Evolutionary conservation across 164 flowering plant genomes (phyloP), one percentile per base, ranked within the genome.

Genomic region (Euptelea pleiosperma): DNA sequence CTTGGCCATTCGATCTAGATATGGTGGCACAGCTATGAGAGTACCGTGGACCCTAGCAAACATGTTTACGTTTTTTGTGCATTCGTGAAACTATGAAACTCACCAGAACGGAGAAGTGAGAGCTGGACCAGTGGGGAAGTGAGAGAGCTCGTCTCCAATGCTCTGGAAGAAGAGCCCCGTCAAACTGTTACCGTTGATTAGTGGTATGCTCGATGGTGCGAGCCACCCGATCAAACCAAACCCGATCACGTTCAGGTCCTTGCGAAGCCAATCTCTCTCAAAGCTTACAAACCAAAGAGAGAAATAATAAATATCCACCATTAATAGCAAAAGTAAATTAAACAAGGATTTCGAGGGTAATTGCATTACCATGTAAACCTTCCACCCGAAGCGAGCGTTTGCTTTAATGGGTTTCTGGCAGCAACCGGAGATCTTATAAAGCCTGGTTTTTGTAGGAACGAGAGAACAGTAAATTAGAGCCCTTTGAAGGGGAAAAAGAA

Each of bases 211-310:
- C 0, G 96, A 92, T 2, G 96, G 96, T 6, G 90, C 96, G 2
- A 89, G 0, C 98, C 98, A 89, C n/a, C 96, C 98, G 49, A 89
- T 86, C 77, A 92, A 55, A 40, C 98, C 97, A 40, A 89, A 92
- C 21, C 98, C 98, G 10, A 92, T 86, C 70, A 87, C 98, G 30
- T 76, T 89, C 55, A 86, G 62, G 64, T 89, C 97, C 48, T 14
- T 83, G 14, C 96, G 65, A 41, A 93, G 84, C 97, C 98, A 89
- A 33, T 89, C 77, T 52, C 94, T 78, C 75, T 78, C 52, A 45
- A 93, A 92, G 78, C 89, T 87, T 6, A 14, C 44, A 31, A n/a
- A 19, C 4, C 33, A 51, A 35, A 41, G 19, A 12, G 16, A 39
- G 14, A 11, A 6, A 40, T 15, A 16, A 12, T 50, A 22, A n/a